Evolutionary conservation across 768 basidiomycete species (phyloP), one percentile per base, ranked within the genome.

Genomic region (Sistotremastrum suecicum): DNA sequence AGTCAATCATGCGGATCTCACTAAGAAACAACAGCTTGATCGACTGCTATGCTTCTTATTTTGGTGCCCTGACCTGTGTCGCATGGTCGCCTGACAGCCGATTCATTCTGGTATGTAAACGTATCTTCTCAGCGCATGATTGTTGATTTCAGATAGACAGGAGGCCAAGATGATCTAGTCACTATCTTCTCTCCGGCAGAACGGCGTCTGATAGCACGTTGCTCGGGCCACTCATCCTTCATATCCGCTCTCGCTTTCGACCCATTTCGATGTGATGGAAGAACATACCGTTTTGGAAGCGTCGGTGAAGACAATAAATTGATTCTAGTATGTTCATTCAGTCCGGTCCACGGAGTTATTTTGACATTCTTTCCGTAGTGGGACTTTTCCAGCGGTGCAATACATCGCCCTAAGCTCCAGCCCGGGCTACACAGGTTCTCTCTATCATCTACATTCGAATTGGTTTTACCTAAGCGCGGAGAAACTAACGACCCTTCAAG

Each of bases 221-320:
- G 95, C 64, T 91, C 95, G 61, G 95, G 95, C 0, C 95, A 99
- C 58, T 86, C 88, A 0, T 92, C 89, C 2, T 98, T 95, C 57
- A 86, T 99, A 5, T 83, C 88, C 0, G 71, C 78, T 7, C 74
- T 98, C 11, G 81, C 83, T 2, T 98, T 97, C 58, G 95, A 99
- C 59, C 80, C 83, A n/a, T 67, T 79, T 32, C 75, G 83, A 12
- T 87, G 87, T 53, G 88, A 92, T 53, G 83, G 83, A 31, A 72
- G 91, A 34, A 88, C 89, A 37, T 94, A 97, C 57, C 75, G 94
- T 5, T 97, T 99, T 56, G 90, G 84, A 2, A 92, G 88, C 56
- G 89, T 97, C 3, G 95, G 91, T 11, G 94, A 98, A 60, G 95
- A 99, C 55, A 95, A 92, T 59, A 92, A 92, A 59, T 57, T 99